phyloP scores from a whole-genome alignment of 352 stramenopile species.

The Thraustotheca clavata region DNA sequence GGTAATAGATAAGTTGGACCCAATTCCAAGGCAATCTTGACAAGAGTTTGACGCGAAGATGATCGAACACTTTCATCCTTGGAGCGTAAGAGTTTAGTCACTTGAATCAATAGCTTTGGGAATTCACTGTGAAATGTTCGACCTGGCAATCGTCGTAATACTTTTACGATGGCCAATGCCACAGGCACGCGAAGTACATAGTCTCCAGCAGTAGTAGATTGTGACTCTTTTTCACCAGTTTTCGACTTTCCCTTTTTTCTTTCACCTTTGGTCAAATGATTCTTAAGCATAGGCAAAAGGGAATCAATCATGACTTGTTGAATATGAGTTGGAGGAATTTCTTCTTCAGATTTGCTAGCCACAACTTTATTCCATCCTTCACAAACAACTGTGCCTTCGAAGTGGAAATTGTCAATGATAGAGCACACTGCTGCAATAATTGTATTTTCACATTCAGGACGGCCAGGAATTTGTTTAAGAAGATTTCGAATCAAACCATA shows the following conservation, averaged over 20 bases:
- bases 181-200: constrained; percentile 86
- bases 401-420: constrained; percentile 96
- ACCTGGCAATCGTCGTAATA: constrained; percentile 89
- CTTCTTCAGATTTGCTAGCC: constrained; percentile 17
- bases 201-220: constrained; percentile 39
- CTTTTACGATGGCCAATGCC: constrained; percentile 94
- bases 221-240: constrained; percentile 21
- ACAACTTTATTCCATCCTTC: constrained; percentile 17
- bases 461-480: constrained; percentile 87
- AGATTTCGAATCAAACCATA: constrained; percentile 85
- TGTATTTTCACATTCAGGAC: constrained; percentile 88
- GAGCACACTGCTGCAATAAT: constrained; percentile 89
- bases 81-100: constrained; percentile 80
- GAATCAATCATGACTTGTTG: constrained; percentile 70
- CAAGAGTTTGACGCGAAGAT: constrained; percentile 88
- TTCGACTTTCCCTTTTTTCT: constrained; percentile 61
- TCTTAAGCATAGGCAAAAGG: constrained; percentile 79
- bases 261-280: constrained; percentile 79
- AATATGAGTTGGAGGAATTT: constrained; percentile 41
- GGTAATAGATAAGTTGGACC: constrained; percentile 75
- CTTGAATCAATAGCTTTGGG: constrained; percentile 89
- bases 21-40: constrained; percentile 91
- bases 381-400: constrained; percentile 43
- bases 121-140: constrained; percentile 89
- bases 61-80: constrained; percentile 91